Percentiles rank a stretch among this genome's conserved stretches.
phyloP scores from a whole-genome alignment of 805 yeast genomes.

The Teunomyces atbi region DNA sequence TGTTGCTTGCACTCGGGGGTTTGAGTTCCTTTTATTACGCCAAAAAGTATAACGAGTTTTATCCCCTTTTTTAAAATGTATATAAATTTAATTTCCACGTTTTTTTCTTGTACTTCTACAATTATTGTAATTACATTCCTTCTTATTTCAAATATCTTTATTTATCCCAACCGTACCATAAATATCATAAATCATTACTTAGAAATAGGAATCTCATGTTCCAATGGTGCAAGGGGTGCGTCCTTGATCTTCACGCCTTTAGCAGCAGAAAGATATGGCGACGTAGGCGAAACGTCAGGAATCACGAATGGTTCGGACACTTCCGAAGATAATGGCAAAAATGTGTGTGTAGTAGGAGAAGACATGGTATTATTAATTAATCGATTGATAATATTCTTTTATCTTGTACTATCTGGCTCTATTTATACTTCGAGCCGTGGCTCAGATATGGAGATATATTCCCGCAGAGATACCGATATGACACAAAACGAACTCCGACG shows the following conservation, averaged over 20 bases:
- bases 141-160: no score
- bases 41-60: constrained; percentile 73
- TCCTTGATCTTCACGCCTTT: neutral
- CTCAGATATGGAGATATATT: neutral
- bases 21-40: constrained; percentile 66
- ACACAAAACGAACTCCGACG: constrained; percentile 3
- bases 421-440: constrained; percentile 2
- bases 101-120: neutral
- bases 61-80: constrained; percentile 23
- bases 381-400: no score
- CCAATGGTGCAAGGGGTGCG: neutral
- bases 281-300: constrained; percentile 60
- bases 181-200: constrained; percentile 4
- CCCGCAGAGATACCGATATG: constrained; percentile 5
- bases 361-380: constrained; percentile 4
- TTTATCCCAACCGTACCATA: neutral
- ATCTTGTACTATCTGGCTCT: no score
- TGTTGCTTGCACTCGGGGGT: constrained; percentile 61
- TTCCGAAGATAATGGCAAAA: constrained; percentile 56
- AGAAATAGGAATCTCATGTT: constrained; percentile 1
- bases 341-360: constrained; percentile 23
- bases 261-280: constrained; percentile 18
- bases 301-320: constrained; percentile 63
- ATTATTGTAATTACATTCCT: neutral
- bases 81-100: neutral